Conservation (phyloP, 371 early-diverging fungal genomes). For the Phascolomyces articulosus region DNA sequence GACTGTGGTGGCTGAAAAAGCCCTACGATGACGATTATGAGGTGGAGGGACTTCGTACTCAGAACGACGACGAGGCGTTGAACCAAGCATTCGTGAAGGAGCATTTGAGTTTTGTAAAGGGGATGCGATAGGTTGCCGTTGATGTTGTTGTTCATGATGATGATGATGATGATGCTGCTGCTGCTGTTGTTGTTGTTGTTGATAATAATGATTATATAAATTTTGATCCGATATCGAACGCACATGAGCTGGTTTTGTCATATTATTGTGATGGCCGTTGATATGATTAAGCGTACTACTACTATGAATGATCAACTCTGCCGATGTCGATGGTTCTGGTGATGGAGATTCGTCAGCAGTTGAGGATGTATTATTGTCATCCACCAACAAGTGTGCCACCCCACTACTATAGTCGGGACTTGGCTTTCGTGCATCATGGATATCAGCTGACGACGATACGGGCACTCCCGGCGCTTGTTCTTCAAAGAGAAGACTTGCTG, state of each 20-base stretch:
- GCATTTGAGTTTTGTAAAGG: not conserved
- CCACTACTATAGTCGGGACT: constrained; percentile 1
- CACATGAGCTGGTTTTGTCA: not conserved
- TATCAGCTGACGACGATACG: constrained; percentile 8
- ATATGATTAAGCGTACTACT: not conserved
- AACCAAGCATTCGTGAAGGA: not conserved
- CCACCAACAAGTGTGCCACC: constrained; percentile 4
- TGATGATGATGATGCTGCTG: not conserved
- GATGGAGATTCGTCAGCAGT: constrained; percentile 3
- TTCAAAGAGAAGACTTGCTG: not conserved
- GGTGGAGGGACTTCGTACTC: not conserved
- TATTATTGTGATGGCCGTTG: not conserved
- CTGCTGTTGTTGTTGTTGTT: not conserved
- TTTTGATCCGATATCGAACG: constrained; percentile 1
- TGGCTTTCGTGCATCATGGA: constrained; percentile 3
- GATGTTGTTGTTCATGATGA: not conserved
- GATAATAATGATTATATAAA: constrained; percentile 6
- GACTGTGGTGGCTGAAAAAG: not conserved
- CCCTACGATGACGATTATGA: not conserved
- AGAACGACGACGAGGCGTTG: not conserved
- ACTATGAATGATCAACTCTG: constrained; percentile 2
- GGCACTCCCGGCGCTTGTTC: constrained; percentile 3
- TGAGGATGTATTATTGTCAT: constrained; percentile 1
- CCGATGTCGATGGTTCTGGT: constrained; percentile 1
- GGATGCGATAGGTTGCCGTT: constrained; percentile 3